phyloP scores from a whole-genome alignment of 257 asterid species.

The Nicotiana noctiflora region DNA sequence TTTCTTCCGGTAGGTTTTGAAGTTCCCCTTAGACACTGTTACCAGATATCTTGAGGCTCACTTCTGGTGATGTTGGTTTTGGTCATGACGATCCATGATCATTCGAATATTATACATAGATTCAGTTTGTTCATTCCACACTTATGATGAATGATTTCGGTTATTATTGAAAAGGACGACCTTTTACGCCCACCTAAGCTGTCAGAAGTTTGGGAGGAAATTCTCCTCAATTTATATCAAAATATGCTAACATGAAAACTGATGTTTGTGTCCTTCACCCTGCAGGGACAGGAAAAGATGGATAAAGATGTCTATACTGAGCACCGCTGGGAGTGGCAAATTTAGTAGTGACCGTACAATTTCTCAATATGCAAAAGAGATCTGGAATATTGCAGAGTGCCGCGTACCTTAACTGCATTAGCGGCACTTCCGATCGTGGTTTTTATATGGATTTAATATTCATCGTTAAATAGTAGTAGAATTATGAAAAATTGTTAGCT shows the following conservation, averaged over 20 bases:
- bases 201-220: background rate
- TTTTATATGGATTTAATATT: background rate
- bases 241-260: background rate
- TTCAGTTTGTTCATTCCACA: background rate
- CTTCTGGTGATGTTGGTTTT: background rate
- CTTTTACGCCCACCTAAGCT: background rate
- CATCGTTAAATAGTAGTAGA: background rate
- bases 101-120: background rate
- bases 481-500: background rate
- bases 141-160: background rate
- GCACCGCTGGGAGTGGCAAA: conserved; percentile 95
- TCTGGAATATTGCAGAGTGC: conserved; percentile 72
- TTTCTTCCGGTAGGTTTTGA: background rate
- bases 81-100: background rate
- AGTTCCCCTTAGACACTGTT: background rate
- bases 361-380: conserved; percentile 80
- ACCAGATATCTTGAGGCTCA: background rate
- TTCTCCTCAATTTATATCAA: background rate
- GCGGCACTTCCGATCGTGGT: background rate
- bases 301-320: conserved; percentile 89
- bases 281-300: conserved; percentile 93
- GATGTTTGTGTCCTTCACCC: conserved; percentile 2
- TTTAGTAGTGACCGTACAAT: conserved; percentile 97
- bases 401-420: conserved; percentile 30
- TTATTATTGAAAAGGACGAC: background rate